phyloP scores from a whole-genome alignment of 2,329 filamentous ascomycete species.

The Cytospora schulzeri region DNA sequence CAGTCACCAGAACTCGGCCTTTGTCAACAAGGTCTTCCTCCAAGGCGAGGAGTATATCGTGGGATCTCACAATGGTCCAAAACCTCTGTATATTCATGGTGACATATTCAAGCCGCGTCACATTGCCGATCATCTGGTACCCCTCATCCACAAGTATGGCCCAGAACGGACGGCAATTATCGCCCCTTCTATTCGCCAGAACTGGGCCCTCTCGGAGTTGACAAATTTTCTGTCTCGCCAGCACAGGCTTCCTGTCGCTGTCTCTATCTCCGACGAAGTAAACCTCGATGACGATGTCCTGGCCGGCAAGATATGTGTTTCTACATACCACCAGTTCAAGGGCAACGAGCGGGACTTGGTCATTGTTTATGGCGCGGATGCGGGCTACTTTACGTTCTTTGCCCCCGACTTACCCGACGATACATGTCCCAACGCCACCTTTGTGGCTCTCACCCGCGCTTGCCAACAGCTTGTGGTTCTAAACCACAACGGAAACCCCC shows the following conservation, averaged over 20 bases:
- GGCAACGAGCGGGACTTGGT: conserved; percentile 37
- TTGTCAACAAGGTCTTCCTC: conserved; percentile 36
- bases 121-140: conserved; percentile 29
- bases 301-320: conserved; percentile 35
- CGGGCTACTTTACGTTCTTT: conserved; percentile 32
- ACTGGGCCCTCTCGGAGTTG: conserved; percentile 21
- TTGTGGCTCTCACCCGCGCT: conserved; percentile 37
- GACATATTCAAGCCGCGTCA: conserved; percentile 10
- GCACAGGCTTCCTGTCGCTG: conserved; percentile 31
- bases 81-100: conserved; percentile 34
- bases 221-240: conserved; percentile 27
- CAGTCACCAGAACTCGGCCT: conserved; percentile 31
- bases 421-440: conserved; percentile 34
- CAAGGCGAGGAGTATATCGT: conserved; percentile 34
- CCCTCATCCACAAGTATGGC: conserved; percentile 32
- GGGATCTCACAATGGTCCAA: conserved; percentile 35
- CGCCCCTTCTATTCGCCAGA: conserved; percentile 25
- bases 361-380: conserved; percentile 34
- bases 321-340: conserved; percentile 40
- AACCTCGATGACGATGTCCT: conserved; percentile 33
- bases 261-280: conserved; percentile 32
- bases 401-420: conserved; percentile 36
- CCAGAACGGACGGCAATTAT: conserved; percentile 27
- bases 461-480: conserved; percentile 35
- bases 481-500: conserved; percentile 25